Conservation (phyloP, 108 stramenopile species). For the Stephanodiscus minutulus region DNA sequence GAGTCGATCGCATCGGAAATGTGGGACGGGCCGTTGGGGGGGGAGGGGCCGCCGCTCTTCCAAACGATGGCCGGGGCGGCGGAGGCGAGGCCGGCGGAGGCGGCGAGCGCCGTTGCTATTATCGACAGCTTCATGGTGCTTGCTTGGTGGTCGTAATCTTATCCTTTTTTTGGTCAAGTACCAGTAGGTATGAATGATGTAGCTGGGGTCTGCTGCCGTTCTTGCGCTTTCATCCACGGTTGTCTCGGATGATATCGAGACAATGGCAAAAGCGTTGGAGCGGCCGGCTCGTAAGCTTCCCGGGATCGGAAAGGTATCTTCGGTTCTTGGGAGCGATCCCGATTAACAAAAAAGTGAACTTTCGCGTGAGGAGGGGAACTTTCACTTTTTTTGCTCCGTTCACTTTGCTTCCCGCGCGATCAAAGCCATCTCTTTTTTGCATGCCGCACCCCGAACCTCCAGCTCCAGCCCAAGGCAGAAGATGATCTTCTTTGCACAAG, state of each 20-base stretch:
- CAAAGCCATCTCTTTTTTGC: too few species aligned
- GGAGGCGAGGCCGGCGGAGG: conserved; percentile 31
- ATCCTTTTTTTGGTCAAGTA: too few species aligned
- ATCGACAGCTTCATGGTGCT: conserved; percentile 36
- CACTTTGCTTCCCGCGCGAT: conserved; percentile 7
- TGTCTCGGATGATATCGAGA: neutral
- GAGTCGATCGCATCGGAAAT: conserved; percentile 47
- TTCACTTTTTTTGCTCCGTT: neutral
- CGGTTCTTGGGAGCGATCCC: neutral
- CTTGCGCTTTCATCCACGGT: neutral
- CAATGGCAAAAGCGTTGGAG: neutral
- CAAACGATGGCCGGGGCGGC: conserved; percentile 81
- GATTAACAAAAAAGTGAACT: conserved; percentile 6
- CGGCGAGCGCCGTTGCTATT: conserved; percentile 31
- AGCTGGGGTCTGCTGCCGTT: too few species aligned
- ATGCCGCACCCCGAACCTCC: too few species aligned
- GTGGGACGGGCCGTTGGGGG: conserved; percentile 36
- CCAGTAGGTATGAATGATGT: too few species aligned
- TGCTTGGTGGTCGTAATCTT: neutral
- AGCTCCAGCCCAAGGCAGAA: too few species aligned
- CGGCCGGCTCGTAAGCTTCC: neutral
- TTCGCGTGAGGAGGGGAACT: neutral
- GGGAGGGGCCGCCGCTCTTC: conserved; percentile 34
- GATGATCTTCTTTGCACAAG: too few species aligned
- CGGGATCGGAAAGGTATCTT: neutral